Evolutionary conservation across 1,284 basidiomycete genomes (phyloP).

Genomic region (Rhodotorula sp.): DNA sequence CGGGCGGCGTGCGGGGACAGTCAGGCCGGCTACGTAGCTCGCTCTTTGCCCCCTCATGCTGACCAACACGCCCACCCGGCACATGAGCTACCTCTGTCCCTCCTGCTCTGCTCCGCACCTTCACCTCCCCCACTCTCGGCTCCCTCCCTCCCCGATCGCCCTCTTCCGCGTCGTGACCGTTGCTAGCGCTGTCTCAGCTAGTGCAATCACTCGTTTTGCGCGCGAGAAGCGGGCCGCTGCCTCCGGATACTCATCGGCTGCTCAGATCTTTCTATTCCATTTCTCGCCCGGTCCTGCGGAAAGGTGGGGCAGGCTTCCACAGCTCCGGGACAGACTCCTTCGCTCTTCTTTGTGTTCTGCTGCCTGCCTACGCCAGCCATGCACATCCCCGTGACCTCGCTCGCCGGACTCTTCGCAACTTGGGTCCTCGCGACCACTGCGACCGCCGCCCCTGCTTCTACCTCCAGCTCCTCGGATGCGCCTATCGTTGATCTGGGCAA

Average conservation of each 20-base stretch:
- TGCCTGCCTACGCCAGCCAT: not conserved
- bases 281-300: not conserved
- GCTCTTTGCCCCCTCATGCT: too few relatives aligned
- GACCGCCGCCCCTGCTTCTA: not conserved
- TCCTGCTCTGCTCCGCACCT: too few relatives aligned
- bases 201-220: not conserved
- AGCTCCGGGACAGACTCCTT: not conserved
- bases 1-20: too few relatives aligned
- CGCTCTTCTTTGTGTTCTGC: not conserved
- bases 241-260: not conserved
- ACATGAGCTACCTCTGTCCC: too few relatives aligned
- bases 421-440: not conserved
- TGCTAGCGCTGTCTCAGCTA: not conserved
- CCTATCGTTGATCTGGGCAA: conserved; percentile 35
- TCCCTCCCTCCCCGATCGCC: too few relatives aligned
- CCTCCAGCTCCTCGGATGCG: not conserved
- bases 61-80: too few relatives aligned
- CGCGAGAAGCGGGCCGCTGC: not conserved
- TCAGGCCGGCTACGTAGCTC: too few relatives aligned
- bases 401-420: not conserved
- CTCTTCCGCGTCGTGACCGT: too few relatives aligned
- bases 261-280: not conserved
- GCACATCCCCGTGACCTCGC: not conserved
- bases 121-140: too few relatives aligned
- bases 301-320: too few relatives aligned